Evolutionary conservation across 768 basidiomycete species (phyloP).

Genomic region (Boletus huronensis): DNA sequence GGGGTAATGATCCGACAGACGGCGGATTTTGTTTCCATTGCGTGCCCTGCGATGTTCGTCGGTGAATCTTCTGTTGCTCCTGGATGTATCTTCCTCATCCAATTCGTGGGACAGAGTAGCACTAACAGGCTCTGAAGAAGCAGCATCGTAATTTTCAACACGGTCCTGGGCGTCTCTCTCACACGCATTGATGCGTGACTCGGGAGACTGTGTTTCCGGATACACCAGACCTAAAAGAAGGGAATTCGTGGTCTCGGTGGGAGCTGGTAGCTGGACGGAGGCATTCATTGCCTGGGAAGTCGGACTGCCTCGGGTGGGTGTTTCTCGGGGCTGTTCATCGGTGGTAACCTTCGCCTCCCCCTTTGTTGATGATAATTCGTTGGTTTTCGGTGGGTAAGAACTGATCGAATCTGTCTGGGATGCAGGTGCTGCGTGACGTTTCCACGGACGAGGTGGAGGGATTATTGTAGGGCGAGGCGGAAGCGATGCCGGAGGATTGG

Average conservation of each 20-base stretch:
- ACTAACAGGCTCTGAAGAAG: conserved; percentile 9
- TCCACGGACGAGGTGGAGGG: conserved; percentile 24
- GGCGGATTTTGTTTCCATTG: conserved; percentile 1
- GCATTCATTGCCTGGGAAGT: conserved; percentile 11
- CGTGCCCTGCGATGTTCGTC: conserved; percentile 12
- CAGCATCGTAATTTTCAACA: neutral
- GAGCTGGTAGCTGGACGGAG: conserved; percentile 2
- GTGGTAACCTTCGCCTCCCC: neutral
- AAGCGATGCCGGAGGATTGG: conserved; percentile 2
- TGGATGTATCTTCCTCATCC: conserved; percentile 10
- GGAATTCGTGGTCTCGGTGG: conserved; percentile 5
- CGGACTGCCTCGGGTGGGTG: neutral
- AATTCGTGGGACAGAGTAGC: conserved; percentile 1
- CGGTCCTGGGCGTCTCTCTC: neutral
- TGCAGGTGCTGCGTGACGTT: neutral
- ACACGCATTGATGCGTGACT: neutral
- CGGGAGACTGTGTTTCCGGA: conserved; percentile 4
- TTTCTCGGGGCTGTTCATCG: neutral
- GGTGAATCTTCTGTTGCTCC: conserved; percentile 1
- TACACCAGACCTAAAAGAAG: conserved; percentile 10
- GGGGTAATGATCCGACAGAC: conserved; percentile 8
- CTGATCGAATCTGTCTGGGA: neutral
- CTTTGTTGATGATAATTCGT: neutral
- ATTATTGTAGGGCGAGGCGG: conserved; percentile 22
- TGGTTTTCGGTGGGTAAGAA: neutral